Conservation (phyloP, 116 monocot species). For the Dioscorea cayenensis region DNA sequence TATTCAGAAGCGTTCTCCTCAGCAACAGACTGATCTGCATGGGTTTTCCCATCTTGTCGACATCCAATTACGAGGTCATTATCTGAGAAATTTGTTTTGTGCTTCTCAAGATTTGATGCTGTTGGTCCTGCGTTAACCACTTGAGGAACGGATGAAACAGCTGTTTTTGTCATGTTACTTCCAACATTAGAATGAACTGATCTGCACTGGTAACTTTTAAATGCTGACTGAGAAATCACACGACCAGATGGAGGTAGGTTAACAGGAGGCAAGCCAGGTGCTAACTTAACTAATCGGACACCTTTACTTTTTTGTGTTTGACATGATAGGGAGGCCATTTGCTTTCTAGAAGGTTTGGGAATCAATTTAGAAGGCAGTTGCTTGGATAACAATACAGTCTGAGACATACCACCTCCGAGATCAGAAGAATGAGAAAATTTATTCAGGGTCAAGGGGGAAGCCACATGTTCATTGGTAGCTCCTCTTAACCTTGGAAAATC, state of each 20-base stretch:
- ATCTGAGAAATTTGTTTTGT: conserved; percentile 12
- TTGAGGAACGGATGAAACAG: conserved; percentile 12
- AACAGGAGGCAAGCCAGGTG: conserved; percentile 89
- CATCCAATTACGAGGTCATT: conserved; percentile 8
- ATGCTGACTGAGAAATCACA: conserved; percentile 75
- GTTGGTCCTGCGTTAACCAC: conserved; percentile 13
- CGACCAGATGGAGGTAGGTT: conserved; percentile 86
- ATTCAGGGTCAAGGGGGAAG: not conserved
- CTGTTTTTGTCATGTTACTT: conserved; percentile 11
- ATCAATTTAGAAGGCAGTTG: conserved; percentile 10
- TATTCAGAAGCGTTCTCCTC: conserved; percentile 45
- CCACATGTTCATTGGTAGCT: conserved; percentile 8
- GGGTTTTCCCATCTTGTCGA: conserved; percentile 10
- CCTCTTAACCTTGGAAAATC: conserved; percentile 13
- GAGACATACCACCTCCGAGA: not conserved
- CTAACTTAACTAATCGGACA: conserved; percentile 71
- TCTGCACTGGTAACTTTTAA: conserved; percentile 29
- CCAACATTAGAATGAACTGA: conserved; percentile 12
- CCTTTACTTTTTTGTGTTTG: conserved; percentile 33
- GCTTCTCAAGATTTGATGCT: conserved; percentile 11
- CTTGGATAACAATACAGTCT: conserved; percentile 4
- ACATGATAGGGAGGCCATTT: conserved; percentile 17
- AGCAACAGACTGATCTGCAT: conserved; percentile 13
- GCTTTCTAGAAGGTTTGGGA: conserved; percentile 7
- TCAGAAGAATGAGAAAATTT: conserved; percentile 17